These are phyloP conservation scores for Lenwebbia sp. DNA, from an alignment of 345 rosid genomes.

Conservation along the genomic window DNA sequence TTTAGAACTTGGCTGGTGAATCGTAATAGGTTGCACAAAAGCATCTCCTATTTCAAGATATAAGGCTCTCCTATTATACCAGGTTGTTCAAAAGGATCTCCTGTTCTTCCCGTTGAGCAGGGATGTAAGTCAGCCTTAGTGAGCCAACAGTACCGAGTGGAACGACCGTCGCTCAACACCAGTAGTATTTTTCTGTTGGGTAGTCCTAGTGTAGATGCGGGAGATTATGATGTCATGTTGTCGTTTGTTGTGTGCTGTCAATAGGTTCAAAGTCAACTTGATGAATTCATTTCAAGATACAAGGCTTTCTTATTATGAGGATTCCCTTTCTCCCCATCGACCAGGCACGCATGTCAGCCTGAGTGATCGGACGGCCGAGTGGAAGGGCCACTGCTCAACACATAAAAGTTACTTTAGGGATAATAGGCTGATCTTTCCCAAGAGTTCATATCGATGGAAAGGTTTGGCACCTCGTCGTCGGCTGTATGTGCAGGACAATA, in stretches of 20 bases:
- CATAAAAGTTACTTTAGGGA: neutral
- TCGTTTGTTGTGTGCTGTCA: neutral
- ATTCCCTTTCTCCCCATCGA: neutral
- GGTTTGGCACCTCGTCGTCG: accelerated
- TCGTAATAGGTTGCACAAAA: neutral
- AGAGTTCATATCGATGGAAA: neutral
- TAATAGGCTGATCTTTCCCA: neutral
- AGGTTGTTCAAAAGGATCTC: neutral
- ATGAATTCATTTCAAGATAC: neutral
- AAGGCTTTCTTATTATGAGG: neutral
- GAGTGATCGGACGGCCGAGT: neutral
- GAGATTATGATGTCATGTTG: neutral
- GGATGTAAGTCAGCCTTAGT: neutral
- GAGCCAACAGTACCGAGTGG: neutral
- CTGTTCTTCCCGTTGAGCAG: neutral
- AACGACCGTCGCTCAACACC: neutral
- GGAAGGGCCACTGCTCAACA: accelerated
- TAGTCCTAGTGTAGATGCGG: neutral
- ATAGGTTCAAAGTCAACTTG: neutral
- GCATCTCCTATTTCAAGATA: neutral
- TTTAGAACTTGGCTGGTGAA: neutral
- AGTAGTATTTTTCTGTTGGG: neutral
- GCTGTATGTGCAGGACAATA: neutral
- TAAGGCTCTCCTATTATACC: neutral
- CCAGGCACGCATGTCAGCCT: neutral